Conservation (phyloP, 1,284 basidiomycete genomes). For the Golubevia sp. region DNA sequence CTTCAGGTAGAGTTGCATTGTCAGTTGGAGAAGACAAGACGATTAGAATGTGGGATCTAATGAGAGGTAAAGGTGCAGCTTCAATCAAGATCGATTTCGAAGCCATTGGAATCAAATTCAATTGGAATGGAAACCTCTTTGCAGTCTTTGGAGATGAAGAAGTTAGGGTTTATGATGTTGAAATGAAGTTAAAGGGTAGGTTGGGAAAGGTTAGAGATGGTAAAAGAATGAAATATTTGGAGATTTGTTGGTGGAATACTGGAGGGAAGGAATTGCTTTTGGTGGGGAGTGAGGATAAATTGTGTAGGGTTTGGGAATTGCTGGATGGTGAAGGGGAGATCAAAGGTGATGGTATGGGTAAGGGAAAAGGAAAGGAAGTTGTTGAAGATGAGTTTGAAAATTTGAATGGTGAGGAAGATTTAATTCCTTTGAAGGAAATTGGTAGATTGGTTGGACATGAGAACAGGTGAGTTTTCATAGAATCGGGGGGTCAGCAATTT, state of each 20-base stretch:
- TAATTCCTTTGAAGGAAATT: slow-evolving; percentile 28
- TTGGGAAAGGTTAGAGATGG: too few relatives aligned
- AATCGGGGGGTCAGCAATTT: not conserved
- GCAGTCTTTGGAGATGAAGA: too few relatives aligned
- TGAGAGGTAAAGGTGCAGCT: slow-evolving; percentile 86
- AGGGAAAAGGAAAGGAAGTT: slow-evolving; percentile 11
- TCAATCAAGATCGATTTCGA: slow-evolving; percentile 70
- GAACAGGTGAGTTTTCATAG: slow-evolving; percentile 39
- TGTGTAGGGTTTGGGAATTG: not conserved
- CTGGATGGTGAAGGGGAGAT: slow-evolving; percentile 3
- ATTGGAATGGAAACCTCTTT: too few relatives aligned
- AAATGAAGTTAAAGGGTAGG: too few relatives aligned
- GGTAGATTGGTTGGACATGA: slow-evolving; percentile 44
- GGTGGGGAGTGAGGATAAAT: not conserved
- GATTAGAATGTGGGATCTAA: slow-evolving; percentile 96
- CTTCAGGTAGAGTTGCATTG: slow-evolving; percentile 85
- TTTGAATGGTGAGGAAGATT: slow-evolving; percentile 3
- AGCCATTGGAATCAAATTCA: too few relatives aligned
- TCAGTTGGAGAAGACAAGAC: slow-evolving; percentile 88
- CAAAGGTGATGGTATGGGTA: not conserved
- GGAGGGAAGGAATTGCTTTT: too few relatives aligned
- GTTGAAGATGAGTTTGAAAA: slow-evolving; percentile 19
- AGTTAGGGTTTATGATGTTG: too few relatives aligned
- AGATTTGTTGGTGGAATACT: too few relatives aligned
- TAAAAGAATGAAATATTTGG: too few relatives aligned